These are phyloP conservation scores for Lasiosphaeris hirsuta DNA, from an alignment of 495 filamentous ascomycete species.

Conservation along the genomic window DNA sequence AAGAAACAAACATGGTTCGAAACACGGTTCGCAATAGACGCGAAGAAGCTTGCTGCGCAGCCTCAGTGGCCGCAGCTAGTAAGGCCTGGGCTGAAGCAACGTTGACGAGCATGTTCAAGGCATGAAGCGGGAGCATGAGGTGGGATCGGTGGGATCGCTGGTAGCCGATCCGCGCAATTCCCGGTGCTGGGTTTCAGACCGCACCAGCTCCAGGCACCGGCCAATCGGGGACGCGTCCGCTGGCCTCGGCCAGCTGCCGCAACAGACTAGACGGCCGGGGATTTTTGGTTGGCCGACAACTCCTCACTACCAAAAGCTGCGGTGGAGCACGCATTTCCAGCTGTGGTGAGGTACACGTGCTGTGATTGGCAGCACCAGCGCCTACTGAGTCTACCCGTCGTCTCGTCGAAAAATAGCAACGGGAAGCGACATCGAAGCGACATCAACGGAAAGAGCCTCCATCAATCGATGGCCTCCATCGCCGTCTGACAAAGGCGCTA, in stretches of 20 bases:
- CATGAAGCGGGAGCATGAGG: too few relatives aligned
- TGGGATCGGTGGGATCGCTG: neutral
- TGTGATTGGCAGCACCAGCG: conserved; percentile 19
- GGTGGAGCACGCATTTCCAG: conserved; percentile 7
- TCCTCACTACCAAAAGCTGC: neutral
- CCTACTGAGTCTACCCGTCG: conserved; percentile 14
- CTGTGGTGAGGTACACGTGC: neutral
- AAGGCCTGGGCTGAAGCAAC: too few relatives aligned
- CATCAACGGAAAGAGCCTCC: neutral
- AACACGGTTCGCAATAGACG: too few relatives aligned
- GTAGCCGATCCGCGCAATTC: conserved; percentile 2
- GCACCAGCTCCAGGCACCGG: neutral
- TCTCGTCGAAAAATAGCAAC: conserved; percentile 14
- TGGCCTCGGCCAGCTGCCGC: neutral
- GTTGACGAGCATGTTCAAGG: too few relatives aligned
- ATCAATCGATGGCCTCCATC: conserved; percentile 6
- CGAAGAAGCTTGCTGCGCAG: too few relatives aligned
- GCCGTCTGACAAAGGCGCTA: conserved; percentile 3
- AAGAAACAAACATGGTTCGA: too few relatives aligned
- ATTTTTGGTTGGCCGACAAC: conserved; percentile 9
- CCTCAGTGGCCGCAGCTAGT: too few relatives aligned
- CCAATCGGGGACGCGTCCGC: neutral
- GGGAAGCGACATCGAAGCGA: neutral
- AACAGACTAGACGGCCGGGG: conserved; percentile 28
- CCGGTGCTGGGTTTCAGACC: neutral